These are phyloP conservation scores for Suhomyces anneliseae DNA, from an alignment of 1,139 yeast species.

Conservation along the genomic window DNA sequence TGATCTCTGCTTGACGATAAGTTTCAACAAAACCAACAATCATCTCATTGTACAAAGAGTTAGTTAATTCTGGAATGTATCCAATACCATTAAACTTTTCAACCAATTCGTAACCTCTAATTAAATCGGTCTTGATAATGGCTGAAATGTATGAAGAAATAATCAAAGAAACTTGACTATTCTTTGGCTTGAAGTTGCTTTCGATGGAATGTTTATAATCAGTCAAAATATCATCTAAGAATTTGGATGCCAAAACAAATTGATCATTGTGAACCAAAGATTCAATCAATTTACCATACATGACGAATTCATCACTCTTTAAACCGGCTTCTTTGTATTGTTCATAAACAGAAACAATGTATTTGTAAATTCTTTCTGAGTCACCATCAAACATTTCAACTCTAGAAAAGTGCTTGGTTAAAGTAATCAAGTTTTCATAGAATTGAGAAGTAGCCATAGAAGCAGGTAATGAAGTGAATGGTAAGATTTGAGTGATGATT, in stretches of 20 bases:
- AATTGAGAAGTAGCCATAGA: conserved; percentile 1
- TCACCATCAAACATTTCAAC: conserved; percentile 17
- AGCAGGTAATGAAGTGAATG: conserved; percentile 2
- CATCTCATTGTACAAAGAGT: conserved; percentile 32
- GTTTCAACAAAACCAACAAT: conserved; percentile 26
- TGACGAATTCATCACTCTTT: conserved; percentile 37
- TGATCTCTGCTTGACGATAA: conserved; percentile 20
- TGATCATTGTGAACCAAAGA: conserved; percentile 53
- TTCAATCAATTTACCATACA: conserved; percentile 52
- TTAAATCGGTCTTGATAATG: conserved; percentile 22
- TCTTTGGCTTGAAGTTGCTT: conserved; percentile 18
- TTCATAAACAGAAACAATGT: conserved; percentile 29
- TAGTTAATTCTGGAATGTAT: conserved; percentile 41
- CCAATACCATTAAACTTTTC: conserved; percentile 31
- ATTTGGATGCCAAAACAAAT: conserved; percentile 49
- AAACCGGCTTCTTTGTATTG: conserved; percentile 19
- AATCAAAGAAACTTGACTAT: conserved; percentile 28
- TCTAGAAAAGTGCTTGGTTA: conserved; percentile 24
- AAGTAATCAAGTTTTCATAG: conserved; percentile 19
- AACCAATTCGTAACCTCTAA: conserved; percentile 29
- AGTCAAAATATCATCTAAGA: conserved; percentile 48
- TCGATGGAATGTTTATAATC: conserved; percentile 28
- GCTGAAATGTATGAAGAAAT: conserved; percentile 34
- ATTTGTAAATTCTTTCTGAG: conserved; percentile 24
- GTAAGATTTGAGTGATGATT: conserved; percentile 21